These are phyloP conservation scores for Cicer yamashitae DNA, from an alignment of 306 rosid species.

Conservation along the genomic window DNA sequence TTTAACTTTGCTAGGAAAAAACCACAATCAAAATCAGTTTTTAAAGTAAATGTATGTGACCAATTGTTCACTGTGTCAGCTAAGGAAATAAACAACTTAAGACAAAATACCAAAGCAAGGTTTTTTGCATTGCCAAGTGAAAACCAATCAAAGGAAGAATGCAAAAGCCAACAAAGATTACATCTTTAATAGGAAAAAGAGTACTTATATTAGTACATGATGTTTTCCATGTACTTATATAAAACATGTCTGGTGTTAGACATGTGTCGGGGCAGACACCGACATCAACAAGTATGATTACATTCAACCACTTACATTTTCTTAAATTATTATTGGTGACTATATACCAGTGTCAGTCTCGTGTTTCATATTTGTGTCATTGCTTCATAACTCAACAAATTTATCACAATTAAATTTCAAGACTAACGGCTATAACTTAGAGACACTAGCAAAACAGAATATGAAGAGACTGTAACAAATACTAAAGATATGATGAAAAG, in stretches of 20 bases:
- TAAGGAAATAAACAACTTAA: neutral
- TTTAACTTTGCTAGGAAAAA: neutral
- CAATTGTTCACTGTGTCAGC: neutral
- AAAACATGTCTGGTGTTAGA: too few species aligned
- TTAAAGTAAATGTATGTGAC: slow-evolving; percentile 1
- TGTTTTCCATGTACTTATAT: neutral
- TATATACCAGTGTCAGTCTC: too few species aligned
- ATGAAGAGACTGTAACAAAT: neutral
- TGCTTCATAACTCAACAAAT: slow-evolving; percentile 8
- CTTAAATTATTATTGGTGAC: too few species aligned
- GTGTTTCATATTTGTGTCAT: too few species aligned
- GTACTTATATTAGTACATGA: neutral
- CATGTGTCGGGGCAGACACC: too few species aligned
- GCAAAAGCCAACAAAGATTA: slow-evolving; percentile 7
- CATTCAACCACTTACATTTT: too few species aligned
- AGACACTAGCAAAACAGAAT: neutral
- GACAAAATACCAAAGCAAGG: neutral
- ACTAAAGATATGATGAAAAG: neutral
- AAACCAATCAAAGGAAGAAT: slow-evolving; percentile 9
- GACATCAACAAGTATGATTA: too few species aligned
- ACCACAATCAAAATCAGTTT: neutral
- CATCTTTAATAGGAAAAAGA: neutral
- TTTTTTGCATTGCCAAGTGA: slow-evolving; percentile 21
- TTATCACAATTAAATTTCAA: neutral
- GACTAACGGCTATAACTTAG: slow-evolving; percentile 10